Percentiles rank a stretch among this genome's conserved stretches.
Evolutionary conservation across 2,329 filamentous ascomycete species (phyloP).

Genomic region (Epicoccum nigrum): DNA sequence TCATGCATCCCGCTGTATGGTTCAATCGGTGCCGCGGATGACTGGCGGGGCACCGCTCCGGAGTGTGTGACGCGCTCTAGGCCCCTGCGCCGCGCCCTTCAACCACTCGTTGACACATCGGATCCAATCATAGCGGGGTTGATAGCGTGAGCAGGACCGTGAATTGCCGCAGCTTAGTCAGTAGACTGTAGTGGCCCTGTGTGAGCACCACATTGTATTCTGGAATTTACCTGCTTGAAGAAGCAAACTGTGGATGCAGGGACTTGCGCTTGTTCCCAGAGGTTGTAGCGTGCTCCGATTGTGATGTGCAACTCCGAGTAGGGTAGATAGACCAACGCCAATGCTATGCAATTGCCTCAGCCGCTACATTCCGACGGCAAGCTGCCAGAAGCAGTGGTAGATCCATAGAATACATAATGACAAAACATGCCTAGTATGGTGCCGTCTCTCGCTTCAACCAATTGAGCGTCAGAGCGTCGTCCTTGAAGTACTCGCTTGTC

Average conservation of each 20-base stretch:
- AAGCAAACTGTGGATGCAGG: slow-evolving; percentile 17
- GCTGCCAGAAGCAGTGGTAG: background rate
- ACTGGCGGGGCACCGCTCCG: slow-evolving; percentile 15
- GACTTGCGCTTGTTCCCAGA: slow-evolving; percentile 13
- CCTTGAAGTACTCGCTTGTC: slow-evolving; percentile 76
- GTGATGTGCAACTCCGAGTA: background rate
- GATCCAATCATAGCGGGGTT: slow-evolving; percentile 25
- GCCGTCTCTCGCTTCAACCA: slow-evolving; percentile 91
- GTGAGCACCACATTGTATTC: background rate
- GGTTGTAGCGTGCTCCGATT: background rate
- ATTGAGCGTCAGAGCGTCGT: slow-evolving; percentile 71
- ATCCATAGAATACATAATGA: background rate
- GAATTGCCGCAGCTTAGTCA: slow-evolving; percentile 36
- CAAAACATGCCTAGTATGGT: slow-evolving; percentile 48
- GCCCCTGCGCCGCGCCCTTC: slow-evolving; percentile 29
- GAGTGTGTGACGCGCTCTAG: slow-evolving; percentile 18
- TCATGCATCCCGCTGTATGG: slow-evolving; percentile 27
- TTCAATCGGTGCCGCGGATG: slow-evolving; percentile 17
- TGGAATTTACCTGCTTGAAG: slow-evolving; percentile 14
- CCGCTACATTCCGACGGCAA: slow-evolving; percentile 16
- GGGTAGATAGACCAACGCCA: slow-evolving; percentile 11
- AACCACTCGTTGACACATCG: slow-evolving; percentile 26
- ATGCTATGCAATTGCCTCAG: slow-evolving; percentile 20
- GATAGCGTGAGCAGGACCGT: slow-evolving; percentile 19
- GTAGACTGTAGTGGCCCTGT: too few relatives aligned